Evolutionary conservation across 805 yeast species (phyloP), one percentile per base, ranked within the genome.

Genomic region (Saturnispora hagleri): DNA sequence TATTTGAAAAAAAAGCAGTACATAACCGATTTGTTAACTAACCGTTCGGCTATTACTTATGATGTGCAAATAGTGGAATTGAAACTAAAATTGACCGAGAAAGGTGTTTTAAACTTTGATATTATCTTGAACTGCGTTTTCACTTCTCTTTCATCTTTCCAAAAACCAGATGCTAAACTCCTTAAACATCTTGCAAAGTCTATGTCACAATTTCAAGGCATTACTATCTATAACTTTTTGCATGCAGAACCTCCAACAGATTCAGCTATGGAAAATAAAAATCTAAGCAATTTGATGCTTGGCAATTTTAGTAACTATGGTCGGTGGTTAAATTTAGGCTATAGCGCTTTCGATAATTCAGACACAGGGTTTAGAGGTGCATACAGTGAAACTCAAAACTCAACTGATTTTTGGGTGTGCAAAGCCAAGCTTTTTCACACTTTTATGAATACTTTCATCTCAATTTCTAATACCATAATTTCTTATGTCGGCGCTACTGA

Each of bases 191-290:
- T 80, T 36, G 73, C 76, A 0, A 62, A 65, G 44, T 69, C 69
- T 33, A 56, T 83, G 26, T 72, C 74, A 3, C 84, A 82, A 46
- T 65, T 70, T 51, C 69, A 74, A 41, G 70, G 75, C 0, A 71
- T 77, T 24, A 78, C 77, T 44, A 59, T 74, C 18, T 59, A 78
- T 42, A 73, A 72, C 44, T 79, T 71, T 59, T 55, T 77, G 5
- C 69, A 78, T 53, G 67, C 72, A 54, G 75, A 73, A 33, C 44
- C 55, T 0, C 58, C 61, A 2, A 56, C 55, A 17, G 61, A 75
- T 1, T 67, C 80, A 1, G 72, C 76, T 70, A 74, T 73, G 18
- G 85, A 80, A 55, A 73, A 76, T 10, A 66, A 78, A 0, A 60
- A 59, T 2, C 58, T 74, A 36, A 68, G 81, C 18, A 67, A 64